These are phyloP conservation scores for Fusarium hostae DNA, from an alignment of 2,329 filamentous ascomycete genomes.

Conservation along the genomic window DNA sequence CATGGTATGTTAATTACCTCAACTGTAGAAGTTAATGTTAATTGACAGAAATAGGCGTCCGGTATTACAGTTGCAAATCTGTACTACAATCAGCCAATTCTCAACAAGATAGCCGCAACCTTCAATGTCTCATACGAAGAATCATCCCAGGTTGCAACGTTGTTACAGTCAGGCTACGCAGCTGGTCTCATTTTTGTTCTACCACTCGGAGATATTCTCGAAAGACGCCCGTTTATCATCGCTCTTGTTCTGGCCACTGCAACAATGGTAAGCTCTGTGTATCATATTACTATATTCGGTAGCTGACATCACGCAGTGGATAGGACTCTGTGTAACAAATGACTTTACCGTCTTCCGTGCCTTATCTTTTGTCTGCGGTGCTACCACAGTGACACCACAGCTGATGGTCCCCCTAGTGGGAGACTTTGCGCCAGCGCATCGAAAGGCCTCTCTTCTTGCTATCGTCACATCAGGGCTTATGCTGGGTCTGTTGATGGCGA, in stretches of 20 bases:
- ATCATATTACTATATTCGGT: not conserved
- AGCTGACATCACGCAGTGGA: slow-evolving; percentile 58
- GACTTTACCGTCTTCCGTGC: slow-evolving; percentile 73
- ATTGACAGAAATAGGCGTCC: slow-evolving; percentile 52
- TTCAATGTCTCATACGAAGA: slow-evolving; percentile 77
- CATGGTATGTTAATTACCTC: slow-evolving; percentile 57
- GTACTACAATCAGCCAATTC: slow-evolving; percentile 83
- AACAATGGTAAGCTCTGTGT: slow-evolving; percentile 63
- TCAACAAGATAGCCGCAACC: slow-evolving; percentile 77
- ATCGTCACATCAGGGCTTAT: slow-evolving; percentile 81
- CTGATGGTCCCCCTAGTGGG: slow-evolving; percentile 84
- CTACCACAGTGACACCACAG: slow-evolving; percentile 84
- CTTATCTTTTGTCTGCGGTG: slow-evolving; percentile 77
- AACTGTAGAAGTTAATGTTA: too few species aligned
- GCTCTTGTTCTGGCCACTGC: slow-evolving; percentile 74
- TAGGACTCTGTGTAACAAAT: slow-evolving; percentile 76
- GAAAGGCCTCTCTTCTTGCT: slow-evolving; percentile 75
- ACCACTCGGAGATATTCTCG: slow-evolving; percentile 77
- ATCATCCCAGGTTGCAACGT: slow-evolving; percentile 74
- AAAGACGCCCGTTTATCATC: slow-evolving; percentile 76
- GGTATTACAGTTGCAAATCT: slow-evolving; percentile 82
- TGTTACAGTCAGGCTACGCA: slow-evolving; percentile 84
- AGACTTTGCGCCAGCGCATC: slow-evolving; percentile 76
- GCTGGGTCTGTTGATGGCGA: slow-evolving; percentile 79
- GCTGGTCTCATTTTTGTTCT: slow-evolving; percentile 78